Percentiles rank a stretch among this genome's conserved stretches.
phyloP scores from a whole-genome alignment of 805 yeast species.

The Dipodascopsis uninucleata region DNA sequence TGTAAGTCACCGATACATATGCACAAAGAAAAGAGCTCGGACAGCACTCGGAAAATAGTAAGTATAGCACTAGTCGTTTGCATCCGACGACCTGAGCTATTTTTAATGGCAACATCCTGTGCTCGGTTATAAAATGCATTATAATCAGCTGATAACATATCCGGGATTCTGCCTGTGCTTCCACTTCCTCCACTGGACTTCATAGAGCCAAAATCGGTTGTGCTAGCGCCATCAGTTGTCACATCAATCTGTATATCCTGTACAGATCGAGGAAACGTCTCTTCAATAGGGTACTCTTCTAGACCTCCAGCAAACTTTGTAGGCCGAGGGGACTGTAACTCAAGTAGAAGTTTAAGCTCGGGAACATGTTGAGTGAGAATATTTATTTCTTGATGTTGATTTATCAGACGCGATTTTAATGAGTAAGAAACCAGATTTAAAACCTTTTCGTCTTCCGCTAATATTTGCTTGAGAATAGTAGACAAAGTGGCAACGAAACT shows the following conservation, averaged over 20 bases:
- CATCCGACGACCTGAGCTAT: conserved; percentile 20
- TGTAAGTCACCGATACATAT: conserved; percentile 23
- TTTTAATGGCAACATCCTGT: too few relatives aligned
- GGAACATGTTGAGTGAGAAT: conserved; percentile 11
- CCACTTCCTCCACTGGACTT: too few relatives aligned
- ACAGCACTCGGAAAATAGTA: conserved; percentile 13
- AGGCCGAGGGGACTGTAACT: conserved; percentile 1
- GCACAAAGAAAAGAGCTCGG: conserved; percentile 20
- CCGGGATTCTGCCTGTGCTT: too few relatives aligned
- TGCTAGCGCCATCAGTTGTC: conserved; percentile 2
- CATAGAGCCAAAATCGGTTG: too few relatives aligned
- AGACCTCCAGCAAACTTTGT: background rate
- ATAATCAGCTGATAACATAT: too few relatives aligned
- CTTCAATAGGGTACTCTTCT: background rate
- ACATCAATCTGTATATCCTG: background rate
- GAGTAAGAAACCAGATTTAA: conserved; percentile 3
- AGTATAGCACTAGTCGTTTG: conserved; percentile 14
- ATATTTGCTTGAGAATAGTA: conserved; percentile 17
- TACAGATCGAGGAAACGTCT: background rate
- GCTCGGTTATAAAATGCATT: too few relatives aligned
- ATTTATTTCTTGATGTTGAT: conserved; percentile 15
- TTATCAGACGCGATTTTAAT: conserved; percentile 12
- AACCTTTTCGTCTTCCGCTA: conserved; percentile 18
- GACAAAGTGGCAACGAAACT: conserved; percentile 13
- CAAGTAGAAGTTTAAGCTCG: conserved; percentile 13